Evolutionary conservation across 108 stramenopile species (phyloP).

Genomic region (Cyclotella baltica): DNA sequence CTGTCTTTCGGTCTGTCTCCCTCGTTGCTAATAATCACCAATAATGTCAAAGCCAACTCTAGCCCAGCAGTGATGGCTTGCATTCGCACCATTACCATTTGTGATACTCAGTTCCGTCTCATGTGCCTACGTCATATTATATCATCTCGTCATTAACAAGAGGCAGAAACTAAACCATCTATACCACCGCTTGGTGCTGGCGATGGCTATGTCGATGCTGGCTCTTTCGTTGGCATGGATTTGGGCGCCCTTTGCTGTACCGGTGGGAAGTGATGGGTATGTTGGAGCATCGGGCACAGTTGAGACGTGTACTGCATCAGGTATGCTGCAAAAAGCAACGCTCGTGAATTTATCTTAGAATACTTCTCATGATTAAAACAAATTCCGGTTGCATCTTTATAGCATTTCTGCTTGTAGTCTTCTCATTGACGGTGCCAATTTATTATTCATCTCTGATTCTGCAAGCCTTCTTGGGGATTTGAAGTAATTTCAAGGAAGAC

Average conservation of each 20-base stretch:
- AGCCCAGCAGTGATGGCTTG: constrained; percentile 15
- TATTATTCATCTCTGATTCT: constrained; percentile 16
- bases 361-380: neutral
- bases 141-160: neutral
- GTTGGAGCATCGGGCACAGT: constrained; percentile 9
- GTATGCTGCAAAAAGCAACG: neutral
- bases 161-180: neutral
- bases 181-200: constrained; percentile 21
- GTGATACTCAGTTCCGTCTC: neutral
- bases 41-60: neutral
- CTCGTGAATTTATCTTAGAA: too few species aligned
- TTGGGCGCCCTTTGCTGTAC: constrained; percentile 14
- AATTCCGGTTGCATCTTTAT: neutral
- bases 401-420: constrained; percentile 10
- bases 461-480: constrained; percentile 5
- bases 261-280: neutral
- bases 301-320: constrained; percentile 11
- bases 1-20: too few species aligned
- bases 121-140: constrained; percentile 14
- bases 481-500: constrained; percentile 13
- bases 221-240: neutral
- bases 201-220: neutral
- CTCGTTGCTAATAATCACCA: too few species aligned
- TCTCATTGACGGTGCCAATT: constrained; percentile 7
- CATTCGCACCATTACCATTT: constrained; percentile 15